Conservation (phyloP, 257 asterid species). For the Solanum stenotomum region DNA sequence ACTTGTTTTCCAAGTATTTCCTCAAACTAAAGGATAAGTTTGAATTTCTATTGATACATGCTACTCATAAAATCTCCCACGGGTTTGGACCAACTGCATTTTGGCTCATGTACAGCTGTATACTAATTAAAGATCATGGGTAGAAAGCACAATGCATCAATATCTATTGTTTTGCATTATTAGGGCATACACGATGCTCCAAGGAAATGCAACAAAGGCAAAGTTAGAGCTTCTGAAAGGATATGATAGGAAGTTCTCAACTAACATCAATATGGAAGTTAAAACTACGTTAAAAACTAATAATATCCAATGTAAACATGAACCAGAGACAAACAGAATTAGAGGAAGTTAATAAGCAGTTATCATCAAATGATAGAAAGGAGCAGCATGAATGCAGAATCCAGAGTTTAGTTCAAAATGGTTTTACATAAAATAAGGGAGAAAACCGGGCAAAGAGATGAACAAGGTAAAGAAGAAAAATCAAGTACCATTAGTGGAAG, state of each 20-base stretch:
- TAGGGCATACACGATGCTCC: not conserved
- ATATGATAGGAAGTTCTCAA: not conserved
- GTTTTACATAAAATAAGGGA: not conserved
- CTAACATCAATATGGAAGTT: not conserved
- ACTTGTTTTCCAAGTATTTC: not conserved
- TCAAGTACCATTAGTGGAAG: conserved; percentile 55
- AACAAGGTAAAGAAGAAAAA: conserved; percentile 6
- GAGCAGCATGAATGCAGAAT: not conserved
- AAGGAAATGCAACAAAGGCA: not conserved
- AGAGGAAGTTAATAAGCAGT: not conserved
- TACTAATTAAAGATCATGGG: not conserved
- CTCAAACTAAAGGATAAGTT: not conserved
- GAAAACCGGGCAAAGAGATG: not conserved
- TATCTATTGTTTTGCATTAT: not conserved
- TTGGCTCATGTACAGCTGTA: not conserved
- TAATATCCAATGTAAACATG: not conserved
- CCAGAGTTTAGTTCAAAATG: not conserved
- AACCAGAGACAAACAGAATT: not conserved
- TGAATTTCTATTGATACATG: not conserved
- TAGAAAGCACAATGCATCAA: not conserved
- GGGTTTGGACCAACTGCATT: not conserved
- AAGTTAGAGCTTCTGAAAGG: not conserved
- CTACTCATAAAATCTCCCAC: not conserved
- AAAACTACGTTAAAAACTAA: not conserved
- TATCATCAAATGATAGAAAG: not conserved